A percentile compares a stretch with the other conserved stretches of the same genome.
phyloP scores from a whole-genome alignment of 495 filamentous ascomycete genomes.

The Physcia stellaris region DNA sequence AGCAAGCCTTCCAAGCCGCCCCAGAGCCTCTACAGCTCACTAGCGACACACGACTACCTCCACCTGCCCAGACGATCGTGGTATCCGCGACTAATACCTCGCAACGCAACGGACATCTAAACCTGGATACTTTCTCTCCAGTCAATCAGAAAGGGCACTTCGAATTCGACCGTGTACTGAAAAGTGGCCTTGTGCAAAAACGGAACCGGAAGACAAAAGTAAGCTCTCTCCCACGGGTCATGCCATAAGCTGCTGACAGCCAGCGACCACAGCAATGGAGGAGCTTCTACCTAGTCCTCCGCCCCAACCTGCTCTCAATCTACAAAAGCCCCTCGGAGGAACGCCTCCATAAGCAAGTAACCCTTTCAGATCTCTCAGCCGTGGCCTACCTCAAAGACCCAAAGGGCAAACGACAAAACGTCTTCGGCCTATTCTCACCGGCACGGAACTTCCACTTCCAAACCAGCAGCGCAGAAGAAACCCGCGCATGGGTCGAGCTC shows the following conservation, averaged over 20 bases:
- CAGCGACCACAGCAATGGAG: slow-evolving; percentile 56
- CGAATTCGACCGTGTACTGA: slow-evolving; percentile 85
- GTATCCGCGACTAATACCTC: too few relatives aligned
- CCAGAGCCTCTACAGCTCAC: too few relatives aligned
- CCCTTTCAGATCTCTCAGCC: slow-evolving; percentile 79
- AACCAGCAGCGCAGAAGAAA: slow-evolving; percentile 55
- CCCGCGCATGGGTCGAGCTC: slow-evolving; percentile 73
- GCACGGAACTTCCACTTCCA: slow-evolving; percentile 86
- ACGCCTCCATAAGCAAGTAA: slow-evolving; percentile 75
- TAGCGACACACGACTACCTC: too few relatives aligned
- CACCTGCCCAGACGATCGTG: too few relatives aligned
- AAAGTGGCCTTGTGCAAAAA: slow-evolving; percentile 72
- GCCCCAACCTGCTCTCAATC: slow-evolving; percentile 84
- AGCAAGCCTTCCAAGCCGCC: too few relatives aligned
- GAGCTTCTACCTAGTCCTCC: slow-evolving; percentile 74
- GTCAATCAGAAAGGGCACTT: slow-evolving; percentile 94
- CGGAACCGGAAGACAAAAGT: slow-evolving; percentile 92
- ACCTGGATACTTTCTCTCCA: slow-evolving; percentile 52
- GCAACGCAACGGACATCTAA: slow-evolving; percentile 41
- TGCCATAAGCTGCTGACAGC: slow-evolving; percentile 2
- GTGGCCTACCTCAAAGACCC: slow-evolving; percentile 78
- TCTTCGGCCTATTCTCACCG: slow-evolving; percentile 89
- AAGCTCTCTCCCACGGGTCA: slow-evolving; percentile 9
- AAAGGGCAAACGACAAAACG: slow-evolving; percentile 62
- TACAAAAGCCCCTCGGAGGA: slow-evolving; percentile 87